These are phyloP conservation scores for Trichopus zeylanicus DNA, from an alignment of 116 monocot species.

Conservation along the genomic window DNA sequence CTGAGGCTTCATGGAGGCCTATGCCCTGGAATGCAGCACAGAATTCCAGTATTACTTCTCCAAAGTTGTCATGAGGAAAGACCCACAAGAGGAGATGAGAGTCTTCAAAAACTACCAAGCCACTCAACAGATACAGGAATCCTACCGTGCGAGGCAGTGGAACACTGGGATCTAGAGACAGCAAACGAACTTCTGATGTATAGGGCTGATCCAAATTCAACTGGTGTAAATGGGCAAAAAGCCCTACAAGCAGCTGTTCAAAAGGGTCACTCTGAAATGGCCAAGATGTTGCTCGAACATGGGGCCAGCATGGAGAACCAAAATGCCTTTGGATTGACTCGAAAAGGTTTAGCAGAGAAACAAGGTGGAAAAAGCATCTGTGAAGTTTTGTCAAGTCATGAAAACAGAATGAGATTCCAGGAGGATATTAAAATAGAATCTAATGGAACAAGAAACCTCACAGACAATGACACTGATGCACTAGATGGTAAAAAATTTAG, in stretches of 20 bases:
- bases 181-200: constrained; percentile 4
- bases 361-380: not conserved
- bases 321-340: constrained; percentile 9
- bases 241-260: constrained; percentile 1
- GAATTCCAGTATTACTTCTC: constrained; percentile 10
- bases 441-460: not conserved
- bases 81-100: too few relatives aligned
- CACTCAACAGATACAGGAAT: constrained; percentile 4
- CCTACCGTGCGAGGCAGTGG: too few relatives aligned
- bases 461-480: not conserved
- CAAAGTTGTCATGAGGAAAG: constrained; percentile 17
- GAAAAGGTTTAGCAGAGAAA: constrained; percentile 11
- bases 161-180: constrained; percentile 7
- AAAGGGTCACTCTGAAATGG: not conserved
- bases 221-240: constrained; percentile 10
- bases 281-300: too few relatives aligned
- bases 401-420: constrained; percentile 3
- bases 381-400: constrained; percentile 2
- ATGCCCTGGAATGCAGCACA: constrained; percentile 9
- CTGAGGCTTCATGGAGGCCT: constrained; percentile 26
- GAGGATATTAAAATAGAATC: constrained; percentile 11
- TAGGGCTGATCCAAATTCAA: constrained; percentile 12
- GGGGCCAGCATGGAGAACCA: not conserved
- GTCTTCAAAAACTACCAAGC: not conserved
- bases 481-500: constrained; percentile 4